Evolutionary conservation across 2,329 filamentous ascomycete genomes (phyloP).

Genomic region (Pseudocercospora ulei): DNA sequence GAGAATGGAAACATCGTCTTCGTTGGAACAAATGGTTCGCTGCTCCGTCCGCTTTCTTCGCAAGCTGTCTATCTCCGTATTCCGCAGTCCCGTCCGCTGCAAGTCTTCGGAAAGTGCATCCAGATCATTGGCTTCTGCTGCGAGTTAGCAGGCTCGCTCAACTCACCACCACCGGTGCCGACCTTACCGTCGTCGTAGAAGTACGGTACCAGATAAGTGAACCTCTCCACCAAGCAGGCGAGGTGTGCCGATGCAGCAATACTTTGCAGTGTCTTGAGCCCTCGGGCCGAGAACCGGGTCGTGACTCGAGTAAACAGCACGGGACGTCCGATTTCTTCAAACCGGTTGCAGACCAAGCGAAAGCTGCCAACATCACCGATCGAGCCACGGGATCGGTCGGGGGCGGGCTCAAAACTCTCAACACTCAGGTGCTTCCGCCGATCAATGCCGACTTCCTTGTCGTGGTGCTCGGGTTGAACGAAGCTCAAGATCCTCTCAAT

Average conservation of each 20-base stretch:
- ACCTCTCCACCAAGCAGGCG: conserved; percentile 48
- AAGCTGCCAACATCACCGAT: conserved; percentile 41
- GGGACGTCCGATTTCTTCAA: conserved; percentile 44
- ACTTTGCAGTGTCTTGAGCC: conserved; percentile 43
- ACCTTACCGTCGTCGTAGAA: conserved; percentile 47
- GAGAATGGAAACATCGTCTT: conserved; percentile 46
- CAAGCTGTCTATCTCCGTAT: conserved; percentile 31
- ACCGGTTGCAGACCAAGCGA: conserved; percentile 43
- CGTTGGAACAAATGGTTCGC: conserved; percentile 42
- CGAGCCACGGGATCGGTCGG: conserved; percentile 37
- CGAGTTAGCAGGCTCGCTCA: not conserved
- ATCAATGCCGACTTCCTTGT: conserved; percentile 44
- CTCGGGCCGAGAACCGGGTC: conserved; percentile 44
- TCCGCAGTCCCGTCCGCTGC: conserved; percentile 14
- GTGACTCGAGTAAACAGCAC: conserved; percentile 46
- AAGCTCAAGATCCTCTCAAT: conserved; percentile 45
- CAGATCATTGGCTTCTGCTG: conserved; percentile 17
- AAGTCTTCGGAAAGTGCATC: conserved; percentile 18
- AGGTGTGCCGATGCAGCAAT: conserved; percentile 45
- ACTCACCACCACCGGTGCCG: not conserved
- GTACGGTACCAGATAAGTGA: conserved; percentile 52
- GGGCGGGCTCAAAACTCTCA: conserved; percentile 44
- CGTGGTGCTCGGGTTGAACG: conserved; percentile 43
- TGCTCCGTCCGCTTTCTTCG: conserved; percentile 44
- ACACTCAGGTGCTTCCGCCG: conserved; percentile 45